Evolutionary conservation across 1,139 yeast species (phyloP), one percentile per base, ranked within the genome.

Genomic region (Hemisphaericaspora subhashii): DNA sequence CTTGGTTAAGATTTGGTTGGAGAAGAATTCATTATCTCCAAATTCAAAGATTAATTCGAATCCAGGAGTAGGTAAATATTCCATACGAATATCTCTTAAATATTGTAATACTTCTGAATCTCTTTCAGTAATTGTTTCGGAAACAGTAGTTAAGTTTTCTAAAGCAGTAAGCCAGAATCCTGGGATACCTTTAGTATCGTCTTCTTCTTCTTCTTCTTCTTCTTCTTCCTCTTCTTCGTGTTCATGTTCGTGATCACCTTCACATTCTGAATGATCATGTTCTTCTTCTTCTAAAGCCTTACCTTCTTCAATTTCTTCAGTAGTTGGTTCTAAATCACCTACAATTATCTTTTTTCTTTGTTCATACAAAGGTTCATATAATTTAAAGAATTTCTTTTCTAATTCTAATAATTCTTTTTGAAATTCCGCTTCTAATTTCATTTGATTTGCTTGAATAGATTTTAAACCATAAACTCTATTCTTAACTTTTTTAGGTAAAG

Each of bases 121-220:
- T 55, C 95, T 80, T 44, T 89, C 97, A 34, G 94, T 81, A 54
- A 94, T 86, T 48, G 89, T 81, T 50, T 89, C 96, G 24, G 90
- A 78, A 31, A 90, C 80, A 25, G 88, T 82, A 20, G 83, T 79
- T 53, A 92, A 72, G 67, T 90, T 92, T 63, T 86, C 94, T 66
- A 92, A 72, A 7, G 98, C 95, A 16, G 98, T 92, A 55, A 90
- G 75, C 99, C 99, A 92, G 74, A 92, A 92, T 41, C 86, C 82
- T 39, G 98, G 98, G 53, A 92, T 79, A 51, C 99, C 99, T 49
- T 71, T 71, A 40, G 65, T 62, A 24, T 58, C 69, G 22, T 66
- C 71, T 2, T 58, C 74, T n/a, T 63, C 72, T 3, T 55, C 66
- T 9, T 58, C 66, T 20, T 64, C 68, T 15, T 68, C 76, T 9